Evolutionary conservation across 2,329 filamentous ascomycete species (phyloP).

Genomic region (Cladosporium sphaerospermum): DNA sequence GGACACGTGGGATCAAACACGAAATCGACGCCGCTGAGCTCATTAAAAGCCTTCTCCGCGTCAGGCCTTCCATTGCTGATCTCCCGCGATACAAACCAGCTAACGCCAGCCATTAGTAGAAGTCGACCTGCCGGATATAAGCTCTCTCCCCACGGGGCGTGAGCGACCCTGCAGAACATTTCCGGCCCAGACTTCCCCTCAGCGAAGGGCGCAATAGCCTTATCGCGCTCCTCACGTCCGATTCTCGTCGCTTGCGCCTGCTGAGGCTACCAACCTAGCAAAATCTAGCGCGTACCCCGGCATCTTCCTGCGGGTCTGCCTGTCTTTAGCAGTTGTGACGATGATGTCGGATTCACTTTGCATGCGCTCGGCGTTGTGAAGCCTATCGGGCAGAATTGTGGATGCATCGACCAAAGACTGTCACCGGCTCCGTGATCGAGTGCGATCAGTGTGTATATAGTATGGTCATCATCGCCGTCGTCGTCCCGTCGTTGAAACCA

Average conservation of each 20-base stretch:
- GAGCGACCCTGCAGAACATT: too few relatives aligned
- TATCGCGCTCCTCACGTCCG: not conserved
- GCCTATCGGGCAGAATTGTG: not conserved
- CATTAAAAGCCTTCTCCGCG: not conserved
- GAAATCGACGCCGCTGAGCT: not conserved
- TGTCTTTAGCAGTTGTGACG: not conserved
- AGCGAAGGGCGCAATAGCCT: not conserved
- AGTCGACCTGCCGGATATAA: not conserved
- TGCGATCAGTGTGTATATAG: not conserved
- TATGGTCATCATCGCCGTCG: not conserved
- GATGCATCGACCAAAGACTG: too few relatives aligned
- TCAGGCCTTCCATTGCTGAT: not conserved
- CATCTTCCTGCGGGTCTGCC: not conserved
- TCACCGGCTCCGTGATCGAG: too few relatives aligned
- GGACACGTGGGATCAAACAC: too few relatives aligned
- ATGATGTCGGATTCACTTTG: too few relatives aligned
- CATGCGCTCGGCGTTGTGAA: not conserved
- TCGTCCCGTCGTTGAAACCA: too few relatives aligned
- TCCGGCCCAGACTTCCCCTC: too few relatives aligned
- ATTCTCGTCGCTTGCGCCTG: not conserved
- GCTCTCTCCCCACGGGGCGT: not conserved
- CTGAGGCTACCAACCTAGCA: constrained; percentile 1
- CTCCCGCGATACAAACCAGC: not conserved
- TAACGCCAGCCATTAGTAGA: not conserved
- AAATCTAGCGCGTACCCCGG: not conserved